These are phyloP conservation scores for Talaromyces sp. DNA, from an alignment of 2,329 filamentous ascomycete genomes.

Conservation along the genomic window DNA sequence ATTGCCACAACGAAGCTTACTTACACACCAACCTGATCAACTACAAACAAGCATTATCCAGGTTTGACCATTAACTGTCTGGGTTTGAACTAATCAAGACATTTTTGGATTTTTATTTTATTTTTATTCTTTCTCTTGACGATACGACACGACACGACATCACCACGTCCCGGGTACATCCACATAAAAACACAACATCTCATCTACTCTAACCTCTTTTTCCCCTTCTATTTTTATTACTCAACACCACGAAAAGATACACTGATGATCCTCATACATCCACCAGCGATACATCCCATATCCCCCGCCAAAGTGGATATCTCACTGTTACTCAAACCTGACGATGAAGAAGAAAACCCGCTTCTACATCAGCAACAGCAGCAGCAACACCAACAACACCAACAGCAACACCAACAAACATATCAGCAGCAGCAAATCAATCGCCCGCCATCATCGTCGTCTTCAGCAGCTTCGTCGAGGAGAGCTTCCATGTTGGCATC, in stretches of 20 bases:
- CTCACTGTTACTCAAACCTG: slow-evolving; percentile 75
- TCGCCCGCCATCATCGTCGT: slow-evolving; percentile 32
- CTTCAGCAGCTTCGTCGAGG: slow-evolving; percentile 8
- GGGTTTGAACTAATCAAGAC: not conserved
- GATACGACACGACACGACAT: not conserved
- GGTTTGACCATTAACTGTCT: not conserved
- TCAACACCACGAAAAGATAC: slow-evolving; percentile 23
- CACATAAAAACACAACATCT: not conserved
- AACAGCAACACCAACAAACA: not conserved
- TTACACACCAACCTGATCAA: not conserved
- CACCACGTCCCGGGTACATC: not conserved
- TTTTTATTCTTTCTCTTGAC: not conserved
- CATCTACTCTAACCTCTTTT: not conserved
- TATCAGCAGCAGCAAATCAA: not conserved
- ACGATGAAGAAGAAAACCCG: slow-evolving; percentile 37
- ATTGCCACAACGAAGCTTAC: slow-evolving; percentile 3
- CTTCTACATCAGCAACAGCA: not conserved
- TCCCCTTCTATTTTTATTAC: not conserved
- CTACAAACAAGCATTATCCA: slow-evolving; percentile 2
- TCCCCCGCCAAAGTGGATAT: slow-evolving; percentile 79
- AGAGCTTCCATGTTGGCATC: slow-evolving; percentile 21
- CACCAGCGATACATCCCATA: slow-evolving; percentile 31
- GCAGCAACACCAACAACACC: not conserved
- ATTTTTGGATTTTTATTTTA: not conserved
- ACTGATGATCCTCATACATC: slow-evolving; percentile 45